Base-by-base conservation (phyloP, 768 basidiomycete genomes). In the Mycena vulgaris region DNA sequence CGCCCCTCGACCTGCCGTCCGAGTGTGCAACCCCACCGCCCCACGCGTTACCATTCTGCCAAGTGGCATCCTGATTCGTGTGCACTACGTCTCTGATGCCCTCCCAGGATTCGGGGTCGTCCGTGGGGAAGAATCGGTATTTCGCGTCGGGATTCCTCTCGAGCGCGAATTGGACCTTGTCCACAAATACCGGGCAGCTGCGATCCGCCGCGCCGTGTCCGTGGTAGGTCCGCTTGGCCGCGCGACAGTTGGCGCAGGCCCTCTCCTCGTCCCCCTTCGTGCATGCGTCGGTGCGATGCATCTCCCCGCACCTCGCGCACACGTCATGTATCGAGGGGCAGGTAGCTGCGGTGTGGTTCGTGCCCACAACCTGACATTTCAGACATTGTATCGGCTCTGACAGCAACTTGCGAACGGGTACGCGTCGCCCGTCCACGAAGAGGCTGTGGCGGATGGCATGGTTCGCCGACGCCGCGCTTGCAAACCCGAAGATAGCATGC, bases 351-450 rank as follows among this genome's bases (percentile, higher is more conserved):
- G 8, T 37, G 35, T 37, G 35, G 74, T 7, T 72, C 40, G 53
- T 78, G 76, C 0, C 65, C 63, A 69, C 19, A 16, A 37, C n/a
- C 45, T 77, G 75, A 66, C 76, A 77, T 28, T 68, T 69, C 23
- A 74, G 39, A 47, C 75, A 75, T 1, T 57, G 47, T 5, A 61
- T 25, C 2, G 74, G 76, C 49, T 77, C 75, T 5, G 56, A 19
- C 0, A 74, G 39, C 6, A 74, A 13, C 47, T 76, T 76, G 17
- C 49, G 49, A 27, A 51, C 74, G 2, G 8, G n/a, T 1, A 72
- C 68, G 1, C 25, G 31, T 42, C 72, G 72, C 11, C 77, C 75
- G 6, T 75, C 62, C 2, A 75, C 48, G 19, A 69, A 67, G 2
- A 72, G 39, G 39, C 39, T 40, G 17, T 10, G 0, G 71, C 73